A percentile compares a stretch with the other conserved stretches of the same genome.
phyloP scores from a whole-genome alignment of 1,284 basidiomycete species.

The Malassezia caprae region DNA sequence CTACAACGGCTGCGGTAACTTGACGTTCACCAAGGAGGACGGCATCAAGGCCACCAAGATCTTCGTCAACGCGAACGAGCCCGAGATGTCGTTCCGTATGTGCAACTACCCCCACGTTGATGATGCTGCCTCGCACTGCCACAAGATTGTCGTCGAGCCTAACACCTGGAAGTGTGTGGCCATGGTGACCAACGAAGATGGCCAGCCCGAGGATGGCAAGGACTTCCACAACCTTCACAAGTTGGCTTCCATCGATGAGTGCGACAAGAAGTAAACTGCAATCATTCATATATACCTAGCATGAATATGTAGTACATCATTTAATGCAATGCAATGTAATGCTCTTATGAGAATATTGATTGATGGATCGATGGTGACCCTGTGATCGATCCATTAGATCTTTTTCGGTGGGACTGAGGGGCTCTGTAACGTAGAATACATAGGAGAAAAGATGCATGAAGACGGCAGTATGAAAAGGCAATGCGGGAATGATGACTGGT shows the following conservation, averaged over 20 bases:
- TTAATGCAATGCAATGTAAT: background rate
- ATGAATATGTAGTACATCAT: background rate
- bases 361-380: too few species aligned
- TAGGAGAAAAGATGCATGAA: too few species aligned
- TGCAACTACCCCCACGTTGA: background rate
- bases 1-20: background rate
- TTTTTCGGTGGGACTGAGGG: too few species aligned
- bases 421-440: too few species aligned
- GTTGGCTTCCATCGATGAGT: background rate
- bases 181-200: background rate
- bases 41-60: background rate
- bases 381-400: too few species aligned
- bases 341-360: too few species aligned
- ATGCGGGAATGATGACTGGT: too few species aligned
- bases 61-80: background rate
- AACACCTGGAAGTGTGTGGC: background rate
- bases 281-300: background rate
- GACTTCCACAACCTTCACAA: background rate
- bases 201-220: background rate
- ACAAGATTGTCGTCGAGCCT: background rate
- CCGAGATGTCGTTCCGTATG: background rate
- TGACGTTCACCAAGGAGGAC: background rate
- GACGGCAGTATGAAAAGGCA: too few species aligned
- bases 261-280: background rate
- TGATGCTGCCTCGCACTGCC: background rate